Evolutionary conservation across 2,329 filamentous ascomycete genomes (phyloP).

Genomic region (Lecanicillium sp.): DNA sequence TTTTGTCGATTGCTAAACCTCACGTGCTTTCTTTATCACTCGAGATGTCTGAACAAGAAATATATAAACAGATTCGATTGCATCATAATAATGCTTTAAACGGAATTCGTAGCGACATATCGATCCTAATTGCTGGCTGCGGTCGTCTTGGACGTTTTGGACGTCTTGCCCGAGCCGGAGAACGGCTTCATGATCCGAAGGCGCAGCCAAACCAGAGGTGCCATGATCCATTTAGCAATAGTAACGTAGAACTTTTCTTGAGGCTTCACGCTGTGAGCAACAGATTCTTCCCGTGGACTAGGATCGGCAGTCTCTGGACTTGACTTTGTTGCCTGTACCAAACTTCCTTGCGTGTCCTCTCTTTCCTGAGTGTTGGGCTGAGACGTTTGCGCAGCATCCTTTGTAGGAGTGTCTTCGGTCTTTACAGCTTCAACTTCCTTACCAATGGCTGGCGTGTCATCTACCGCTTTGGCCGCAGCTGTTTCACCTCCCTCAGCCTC

Average conservation of each 20-base stretch:
- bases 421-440: not conserved
- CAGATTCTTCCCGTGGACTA: too few species aligned
- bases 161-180: conserved; percentile 4
- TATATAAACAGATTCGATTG: conserved; percentile 1
- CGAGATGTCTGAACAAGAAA: not conserved
- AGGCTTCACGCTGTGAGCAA: conserved; percentile 5
- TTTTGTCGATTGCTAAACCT: too few species aligned
- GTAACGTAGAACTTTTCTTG: conserved; percentile 7
- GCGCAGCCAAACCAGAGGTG: conserved; percentile 8
- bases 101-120: conserved; percentile 5
- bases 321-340: too few species aligned
- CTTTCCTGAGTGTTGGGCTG: too few species aligned
- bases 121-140: conserved; percentile 6
- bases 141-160: not conserved
- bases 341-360: not conserved
- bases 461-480: not conserved
- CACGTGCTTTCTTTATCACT: too few species aligned
- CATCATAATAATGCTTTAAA: conserved; percentile 4
- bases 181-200: conserved; percentile 2
- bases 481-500: not conserved
- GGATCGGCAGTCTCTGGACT: too few species aligned
- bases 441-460: not conserved
- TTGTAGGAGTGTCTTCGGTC: not conserved
- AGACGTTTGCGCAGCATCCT: not conserved
- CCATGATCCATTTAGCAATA: conserved; percentile 6